phyloP scores from a whole-genome alignment of 2,329 filamentous ascomycete genomes.

The Colletotrichum caudatum region DNA sequence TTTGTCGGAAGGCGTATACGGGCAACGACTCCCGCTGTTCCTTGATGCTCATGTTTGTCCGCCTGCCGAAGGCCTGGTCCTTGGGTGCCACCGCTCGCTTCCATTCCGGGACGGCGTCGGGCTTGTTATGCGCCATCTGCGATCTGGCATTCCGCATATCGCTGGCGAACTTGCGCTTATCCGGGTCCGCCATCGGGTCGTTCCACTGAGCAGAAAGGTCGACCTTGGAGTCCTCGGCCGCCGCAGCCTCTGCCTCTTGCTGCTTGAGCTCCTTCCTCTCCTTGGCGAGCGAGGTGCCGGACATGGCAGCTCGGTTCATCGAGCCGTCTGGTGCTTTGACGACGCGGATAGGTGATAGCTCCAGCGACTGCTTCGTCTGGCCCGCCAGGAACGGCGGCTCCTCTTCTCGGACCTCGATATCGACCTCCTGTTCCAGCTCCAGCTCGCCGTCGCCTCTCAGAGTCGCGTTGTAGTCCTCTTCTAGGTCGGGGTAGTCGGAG shows the following conservation, averaged over 20 bases:
- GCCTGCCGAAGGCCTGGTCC: constrained; percentile 84
- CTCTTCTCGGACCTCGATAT: constrained; percentile 96
- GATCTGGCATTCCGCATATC: constrained; percentile 79
- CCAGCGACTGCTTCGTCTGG: constrained; percentile 95
- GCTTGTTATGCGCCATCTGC: constrained; percentile 61
- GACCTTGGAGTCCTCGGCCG: constrained; percentile 80
- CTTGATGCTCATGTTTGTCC: constrained; percentile 92
- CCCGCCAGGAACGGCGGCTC: constrained; percentile 96
- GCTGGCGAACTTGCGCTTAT: constrained; percentile 88
- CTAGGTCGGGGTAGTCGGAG: constrained; percentile 92
- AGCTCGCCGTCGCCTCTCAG: constrained; percentile 87
- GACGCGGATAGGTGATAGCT: constrained; percentile 94
- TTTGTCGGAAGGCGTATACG: constrained; percentile 87
- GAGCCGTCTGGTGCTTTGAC: constrained; percentile 99
- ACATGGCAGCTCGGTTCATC: constrained; percentile 95
- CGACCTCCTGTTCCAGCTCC: constrained; percentile 94
- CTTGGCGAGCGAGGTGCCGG: constrained; percentile 87
- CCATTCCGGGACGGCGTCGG: constrained; percentile 89
- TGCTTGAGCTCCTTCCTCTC: constrained; percentile 90
- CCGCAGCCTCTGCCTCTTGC: constrained; percentile 83
- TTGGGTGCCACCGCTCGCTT: constrained; percentile 85
- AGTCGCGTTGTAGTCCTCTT: constrained; percentile 92
- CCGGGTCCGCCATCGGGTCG: constrained; percentile 91
- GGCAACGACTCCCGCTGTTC: constrained; percentile 92
- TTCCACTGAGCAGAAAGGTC: constrained; percentile 94